Evolutionary conservation across 1,284 basidiomycete species (phyloP), one percentile per base, ranked within the genome.

Genomic region (Sporisorium iseilematis-ciliati): DNA sequence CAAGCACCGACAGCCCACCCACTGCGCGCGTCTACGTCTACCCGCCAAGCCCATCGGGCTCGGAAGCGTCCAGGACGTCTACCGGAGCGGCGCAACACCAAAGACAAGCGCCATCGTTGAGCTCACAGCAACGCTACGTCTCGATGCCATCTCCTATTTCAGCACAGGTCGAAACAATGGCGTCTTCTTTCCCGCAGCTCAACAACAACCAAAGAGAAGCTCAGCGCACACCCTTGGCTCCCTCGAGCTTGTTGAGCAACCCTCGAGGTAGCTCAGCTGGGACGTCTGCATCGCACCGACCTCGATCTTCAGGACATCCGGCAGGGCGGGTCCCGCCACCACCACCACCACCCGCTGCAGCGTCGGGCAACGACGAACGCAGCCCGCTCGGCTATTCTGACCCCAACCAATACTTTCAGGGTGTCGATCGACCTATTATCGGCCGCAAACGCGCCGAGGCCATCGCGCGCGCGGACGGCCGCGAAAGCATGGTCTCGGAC

Each of bases 401-500:
- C 43, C 80, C 78, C 4, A 79, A 81, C 46, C 52, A 61, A 38
- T 62, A 57, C 58, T 59, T 65, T 41, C 76, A 73, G 12, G 70
- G 70, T 3, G 64, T 64, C 33, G 75, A 74, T 21, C 55, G 73
- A 18, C 70, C 75, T 18, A 72, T 66, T 40, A 55, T 81, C 2
- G 80, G 80, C 14, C 65, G 63, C 16, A 73, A 66, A n/a, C 71
- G 80, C 29, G 59, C 69, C 18, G 64, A 77, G 38, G 80, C 80
- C 7, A 80, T 82, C 26, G 77, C 68, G 0, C 61, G 69, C 6
- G 72, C 73, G 10, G 69, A 82, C 41, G 80, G 80, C 1, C 59
- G 81, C 5, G 80, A 77, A 31, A 79, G 76, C 49, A 69, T 82
- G 63, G 74, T 82, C 4, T 82, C 81, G 7, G 81, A 82, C 41